Conservation (phyloP, 352 stramenopile genomes). For the Pythium rhizo-oryzae region DNA sequence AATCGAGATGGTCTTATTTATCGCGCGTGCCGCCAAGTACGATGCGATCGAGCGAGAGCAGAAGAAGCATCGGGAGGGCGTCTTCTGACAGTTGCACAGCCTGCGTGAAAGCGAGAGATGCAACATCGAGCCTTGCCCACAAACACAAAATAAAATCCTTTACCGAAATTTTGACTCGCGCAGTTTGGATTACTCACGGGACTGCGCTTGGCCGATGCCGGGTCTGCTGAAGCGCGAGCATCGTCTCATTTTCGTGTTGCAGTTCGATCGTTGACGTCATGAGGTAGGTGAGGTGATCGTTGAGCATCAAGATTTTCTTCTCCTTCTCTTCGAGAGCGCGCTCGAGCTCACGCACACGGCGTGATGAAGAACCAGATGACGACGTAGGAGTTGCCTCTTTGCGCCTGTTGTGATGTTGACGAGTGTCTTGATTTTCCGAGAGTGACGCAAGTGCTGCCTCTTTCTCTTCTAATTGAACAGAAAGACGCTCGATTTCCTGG, state of each 20-base stretch:
- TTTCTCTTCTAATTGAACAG: constrained; percentile 49
- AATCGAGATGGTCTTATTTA: constrained; percentile 89
- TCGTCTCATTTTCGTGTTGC: constrained; percentile 71
- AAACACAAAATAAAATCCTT: neutral
- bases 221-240: constrained; percentile 23
- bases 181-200: neutral
- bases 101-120: neutral
- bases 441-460: constrained; percentile 51
- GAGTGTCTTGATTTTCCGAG: constrained; percentile 7
- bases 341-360: constrained; percentile 57
- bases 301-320: constrained; percentile 80
- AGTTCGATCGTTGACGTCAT: constrained; percentile 79
- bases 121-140: neutral
- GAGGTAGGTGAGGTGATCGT: constrained; percentile 85
- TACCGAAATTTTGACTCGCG: neutral
- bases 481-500: constrained; percentile 51
- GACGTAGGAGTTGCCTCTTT: constrained; percentile 23
- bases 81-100: constrained; percentile 14
- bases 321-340: constrained; percentile 59
- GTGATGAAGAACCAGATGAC: constrained; percentile 30
- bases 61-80: constrained; percentile 22
- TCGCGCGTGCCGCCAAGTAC: constrained; percentile 69
- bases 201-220: neutral
- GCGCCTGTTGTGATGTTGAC: neutral
- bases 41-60: constrained; percentile 52